phyloP scores from a whole-genome alignment of 163 green algal species.

The Smithsoniella earleae region DNA sequence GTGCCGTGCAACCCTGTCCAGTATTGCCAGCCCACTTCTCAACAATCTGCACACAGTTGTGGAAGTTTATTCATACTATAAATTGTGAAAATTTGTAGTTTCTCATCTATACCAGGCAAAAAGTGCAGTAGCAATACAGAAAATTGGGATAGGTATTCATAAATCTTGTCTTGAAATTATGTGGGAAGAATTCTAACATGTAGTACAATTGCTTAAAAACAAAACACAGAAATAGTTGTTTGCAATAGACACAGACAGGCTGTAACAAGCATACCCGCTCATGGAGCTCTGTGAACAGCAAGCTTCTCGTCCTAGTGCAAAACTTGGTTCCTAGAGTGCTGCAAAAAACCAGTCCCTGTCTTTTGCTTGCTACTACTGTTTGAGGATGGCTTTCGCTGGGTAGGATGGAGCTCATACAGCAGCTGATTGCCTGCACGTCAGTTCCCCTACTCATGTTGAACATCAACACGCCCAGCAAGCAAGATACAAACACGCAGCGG shows the following conservation, averaged over 20 bases:
- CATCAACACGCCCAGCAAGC: not conserved
- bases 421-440: constrained; percentile 6
- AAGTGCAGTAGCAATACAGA: not conserved
- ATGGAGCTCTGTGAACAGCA: constrained; percentile 6
- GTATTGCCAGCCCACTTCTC: constrained; percentile 7
- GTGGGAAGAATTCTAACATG: no score
- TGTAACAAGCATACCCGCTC: not conserved
- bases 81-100: no score
- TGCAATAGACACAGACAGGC: no score
- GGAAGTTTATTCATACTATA: not conserved
- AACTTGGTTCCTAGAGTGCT: no score
- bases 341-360: constrained; percentile 20
- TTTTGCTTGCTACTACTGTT: constrained; percentile 7
- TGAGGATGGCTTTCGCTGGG: not conserved
- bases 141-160: not conserved
- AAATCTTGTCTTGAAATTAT: not conserved
- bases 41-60: constrained; percentile 7
- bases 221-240: no score
- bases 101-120: no score
- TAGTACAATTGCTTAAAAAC: no score
- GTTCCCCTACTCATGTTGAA: not conserved
- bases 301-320: not conserved
- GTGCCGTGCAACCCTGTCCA: not conserved
- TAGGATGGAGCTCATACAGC: not conserved
- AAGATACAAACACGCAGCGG: not conserved